Conservation (phyloP, 2,329 filamentous ascomycete species). For the Fusarium metavorans region DNA sequence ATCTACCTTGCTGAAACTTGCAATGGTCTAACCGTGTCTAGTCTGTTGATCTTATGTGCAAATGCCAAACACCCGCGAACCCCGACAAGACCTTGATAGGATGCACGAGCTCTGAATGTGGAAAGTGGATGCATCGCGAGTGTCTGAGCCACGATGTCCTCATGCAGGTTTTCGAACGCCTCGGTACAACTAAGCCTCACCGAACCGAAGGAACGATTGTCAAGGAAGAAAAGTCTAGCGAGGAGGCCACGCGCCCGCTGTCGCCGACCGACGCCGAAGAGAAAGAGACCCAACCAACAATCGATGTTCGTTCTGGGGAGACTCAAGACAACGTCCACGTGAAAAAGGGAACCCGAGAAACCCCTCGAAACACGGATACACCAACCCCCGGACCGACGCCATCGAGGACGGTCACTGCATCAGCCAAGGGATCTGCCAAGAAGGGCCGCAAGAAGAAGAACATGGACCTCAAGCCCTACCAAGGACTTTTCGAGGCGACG, state of each 20-base stretch:
- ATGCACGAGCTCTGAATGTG: constrained; percentile 66
- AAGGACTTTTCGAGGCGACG: constrained; percentile 63
- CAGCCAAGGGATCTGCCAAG: constrained; percentile 46
- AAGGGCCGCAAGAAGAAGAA: constrained; percentile 56
- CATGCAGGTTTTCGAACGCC: constrained; percentile 60
- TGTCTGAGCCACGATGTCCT: constrained; percentile 70
- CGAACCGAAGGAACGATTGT: constrained; percentile 52
- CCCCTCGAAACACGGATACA: constrained; percentile 47
- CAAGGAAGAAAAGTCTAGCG: constrained; percentile 54
- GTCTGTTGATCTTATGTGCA: constrained; percentile 68
- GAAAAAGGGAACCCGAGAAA: constrained; percentile 50
- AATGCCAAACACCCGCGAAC: constrained; percentile 70
- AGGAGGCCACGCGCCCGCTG: constrained; percentile 55
- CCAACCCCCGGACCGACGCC: constrained; percentile 48
- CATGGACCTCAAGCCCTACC: constrained; percentile 59
- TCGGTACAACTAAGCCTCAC: constrained; percentile 65
- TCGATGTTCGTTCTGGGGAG: constrained; percentile 63
- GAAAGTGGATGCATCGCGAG: constrained; percentile 72
- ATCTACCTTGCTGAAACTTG: neutral
- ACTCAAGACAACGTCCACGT: constrained; percentile 54
- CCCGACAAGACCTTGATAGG: constrained; percentile 71
- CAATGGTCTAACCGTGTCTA: constrained; percentile 46
- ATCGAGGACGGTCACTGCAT: constrained; percentile 38
- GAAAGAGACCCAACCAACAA: constrained; percentile 63
- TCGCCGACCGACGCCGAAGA: constrained; percentile 65